These are phyloP conservation scores for Kodamaea alishanica DNA, from an alignment of 1,139 yeast genomes.

Conservation along the genomic window DNA sequence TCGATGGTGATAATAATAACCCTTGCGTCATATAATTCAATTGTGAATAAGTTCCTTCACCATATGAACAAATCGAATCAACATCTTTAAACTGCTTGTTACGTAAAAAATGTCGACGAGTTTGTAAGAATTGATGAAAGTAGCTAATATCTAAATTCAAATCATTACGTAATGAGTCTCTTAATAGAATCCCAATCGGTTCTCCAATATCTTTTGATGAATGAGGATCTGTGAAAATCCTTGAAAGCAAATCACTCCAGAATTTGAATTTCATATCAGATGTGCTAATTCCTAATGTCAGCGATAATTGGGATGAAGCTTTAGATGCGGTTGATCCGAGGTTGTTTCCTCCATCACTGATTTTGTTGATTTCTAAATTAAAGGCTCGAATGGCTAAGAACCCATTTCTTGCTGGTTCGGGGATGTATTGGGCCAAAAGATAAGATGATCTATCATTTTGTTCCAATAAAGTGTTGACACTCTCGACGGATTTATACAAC, in stretches of 20 bases:
- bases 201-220: slow-evolving; percentile 46
- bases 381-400: slow-evolving; percentile 69
- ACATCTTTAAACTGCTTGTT: slow-evolving; percentile 43
- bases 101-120: slow-evolving; percentile 53
- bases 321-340: slow-evolving; percentile 28
- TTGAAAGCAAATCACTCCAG: slow-evolving; percentile 54
- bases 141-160: slow-evolving; percentile 52
- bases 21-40: slow-evolving; percentile 67
- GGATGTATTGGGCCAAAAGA: slow-evolving; percentile 65
- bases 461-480: slow-evolving; percentile 39
- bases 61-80: slow-evolving; percentile 67
- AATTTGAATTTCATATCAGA: slow-evolving; percentile 56
- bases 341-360: slow-evolving; percentile 46
- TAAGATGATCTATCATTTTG: slow-evolving; percentile 62
- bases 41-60: slow-evolving; percentile 79
- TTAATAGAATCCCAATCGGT: slow-evolving; percentile 59
- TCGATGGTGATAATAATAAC: slow-evolving; percentile 52
- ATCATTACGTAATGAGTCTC: slow-evolving; percentile 47
- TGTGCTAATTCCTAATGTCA: slow-evolving; percentile 41
- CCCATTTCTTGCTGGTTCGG: slow-evolving; percentile 61
- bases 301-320: slow-evolving; percentile 30
- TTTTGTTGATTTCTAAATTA: slow-evolving; percentile 62
- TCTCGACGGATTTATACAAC: slow-evolving; percentile 40
- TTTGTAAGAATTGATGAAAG: slow-evolving; percentile 59
- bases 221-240: slow-evolving; percentile 40